Base-by-base conservation (phyloP, 2,329 filamentous ascomycete species). In the Chalara sp. region DNA sequence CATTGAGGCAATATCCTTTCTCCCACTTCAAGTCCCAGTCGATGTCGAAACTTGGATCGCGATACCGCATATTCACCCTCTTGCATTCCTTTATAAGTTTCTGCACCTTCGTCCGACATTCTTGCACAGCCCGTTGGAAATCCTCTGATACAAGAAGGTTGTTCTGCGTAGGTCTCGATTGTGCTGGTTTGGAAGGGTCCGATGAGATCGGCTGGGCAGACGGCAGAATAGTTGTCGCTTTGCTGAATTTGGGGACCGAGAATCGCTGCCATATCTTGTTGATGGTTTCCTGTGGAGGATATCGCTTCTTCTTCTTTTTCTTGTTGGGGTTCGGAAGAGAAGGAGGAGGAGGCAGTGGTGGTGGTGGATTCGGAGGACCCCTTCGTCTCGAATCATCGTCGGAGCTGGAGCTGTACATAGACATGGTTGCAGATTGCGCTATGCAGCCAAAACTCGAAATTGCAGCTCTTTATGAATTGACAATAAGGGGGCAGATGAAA, bases 21-120 rank as follows among this genome's bases (percentile, higher is more conserved):
- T 59, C 58, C 57, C 57, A 61, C 47, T 64, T 62, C 31, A 89
- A 77, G 58, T 87, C 80, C 78, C 78, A 83, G 44, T 61, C 58
- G 30, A 60, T 58, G 64, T 95, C 87, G 64, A 95, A 95, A 64
- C 91, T 82, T 30, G 84, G 80, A 61, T 93, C 89, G 12, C 86
- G 80, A 65, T 93, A 95, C 65, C 89, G 89, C 64, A 89, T 86
- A 68, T 95, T 95, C 45, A 89, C 74, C 6, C 87, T 78, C 32
- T 80, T 75, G 65, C 89, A 95, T 60, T 83, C 79, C 49, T 72
- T 72, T 50, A 80, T 72, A 52, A 83, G 82, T 64, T 81, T 79
- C 46, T 72, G 73, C 0, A 76, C 86, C 69, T 76, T 86, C 52
- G 76, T 78, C 46, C 73, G 74, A 67, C 89, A 95, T 57, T 86